Conservation (phyloP, 257 asterid species). For the Penstemon davidsonii region DNA sequence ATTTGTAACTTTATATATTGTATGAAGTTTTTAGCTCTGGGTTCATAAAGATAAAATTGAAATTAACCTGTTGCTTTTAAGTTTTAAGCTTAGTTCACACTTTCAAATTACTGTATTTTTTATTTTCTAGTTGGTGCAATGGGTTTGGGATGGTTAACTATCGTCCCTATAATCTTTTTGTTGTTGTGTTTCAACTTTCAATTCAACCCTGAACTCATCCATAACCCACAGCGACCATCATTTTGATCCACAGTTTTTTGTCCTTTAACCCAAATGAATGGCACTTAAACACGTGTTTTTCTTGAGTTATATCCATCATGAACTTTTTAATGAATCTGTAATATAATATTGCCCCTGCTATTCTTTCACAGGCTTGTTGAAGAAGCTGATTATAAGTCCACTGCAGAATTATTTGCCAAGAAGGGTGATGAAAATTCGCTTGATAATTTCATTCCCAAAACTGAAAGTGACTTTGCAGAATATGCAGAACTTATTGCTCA, state of each 20-base stretch:
- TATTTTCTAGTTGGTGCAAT: slow-evolving; percentile 24
- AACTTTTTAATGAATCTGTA: slow-evolving; percentile 51
- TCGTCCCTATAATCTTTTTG: too few relatives aligned
- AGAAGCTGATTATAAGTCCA: slow-evolving; percentile 92
- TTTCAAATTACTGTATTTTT: background rate
- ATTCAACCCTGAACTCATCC: too few relatives aligned
- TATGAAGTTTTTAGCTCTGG: background rate
- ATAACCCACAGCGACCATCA: too few relatives aligned
- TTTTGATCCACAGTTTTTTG: too few relatives aligned
- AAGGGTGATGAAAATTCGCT: slow-evolving; percentile 68
- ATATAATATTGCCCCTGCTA: background rate
- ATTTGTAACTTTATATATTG: background rate
- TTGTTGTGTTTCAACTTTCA: too few relatives aligned
- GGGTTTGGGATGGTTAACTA: slow-evolving; percentile 2
- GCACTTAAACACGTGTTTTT: too few relatives aligned
- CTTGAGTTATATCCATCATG: too few relatives aligned
- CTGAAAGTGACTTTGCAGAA: slow-evolving; percentile 76
- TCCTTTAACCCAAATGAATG: too few relatives aligned
- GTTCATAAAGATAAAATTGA: background rate
- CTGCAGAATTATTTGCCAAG: slow-evolving; percentile 79
- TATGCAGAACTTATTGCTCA: slow-evolving; percentile 84
- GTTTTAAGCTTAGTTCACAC: too few relatives aligned
- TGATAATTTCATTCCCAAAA: slow-evolving; percentile 83
- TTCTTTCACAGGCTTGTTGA: slow-evolving; percentile 74
- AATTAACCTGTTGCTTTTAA: background rate